A percentile compares a stretch with the other conserved stretches of the same genome.
Conservation (phyloP, 2,329 filamentous ascomycete genomes). For the Fusarium guadeloupense region DNA sequence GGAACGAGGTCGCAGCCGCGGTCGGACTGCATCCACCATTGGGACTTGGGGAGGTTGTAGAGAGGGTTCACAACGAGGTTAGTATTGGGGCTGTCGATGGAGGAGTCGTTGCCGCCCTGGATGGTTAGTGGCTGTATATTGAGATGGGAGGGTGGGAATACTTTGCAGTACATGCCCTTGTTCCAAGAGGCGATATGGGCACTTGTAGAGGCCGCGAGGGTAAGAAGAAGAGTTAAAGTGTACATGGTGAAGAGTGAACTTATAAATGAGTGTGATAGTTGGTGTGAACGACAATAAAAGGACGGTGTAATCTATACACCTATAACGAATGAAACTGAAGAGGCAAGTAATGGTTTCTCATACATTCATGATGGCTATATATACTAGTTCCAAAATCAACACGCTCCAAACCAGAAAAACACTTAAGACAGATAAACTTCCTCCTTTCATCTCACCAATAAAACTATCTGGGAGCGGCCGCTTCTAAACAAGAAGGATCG, state of each 20-base stretch:
- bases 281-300: conserved; percentile 23
- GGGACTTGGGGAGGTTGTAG: conserved; percentile 53
- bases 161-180: conserved; percentile 43
- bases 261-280: background rate
- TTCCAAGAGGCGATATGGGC: conserved; percentile 44
- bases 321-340: conserved; percentile 21
- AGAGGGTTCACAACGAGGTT: conserved; percentile 58
- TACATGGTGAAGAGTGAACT: conserved; percentile 26
- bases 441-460: conserved; percentile 41
- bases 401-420: background rate
- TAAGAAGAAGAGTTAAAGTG: conserved; percentile 33
- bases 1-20: conserved; percentile 56
- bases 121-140: background rate
- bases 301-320: conserved; percentile 38
- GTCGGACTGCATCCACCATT: conserved; percentile 63
- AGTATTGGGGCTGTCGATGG: conserved; percentile 52
- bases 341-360: background rate
- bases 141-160: background rate
- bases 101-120: conserved; percentile 45
- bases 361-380: conserved; percentile 5
- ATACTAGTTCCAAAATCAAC: background rate
- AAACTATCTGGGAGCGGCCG: conserved; percentile 35
- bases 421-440: background rate
- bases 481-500: conserved; percentile 18
- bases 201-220: conserved; percentile 32